Evolutionary conservation across 441 rosid species (phyloP), one percentile per base, ranked within the genome.

Genomic region (Caryocar brasiliense): DNA sequence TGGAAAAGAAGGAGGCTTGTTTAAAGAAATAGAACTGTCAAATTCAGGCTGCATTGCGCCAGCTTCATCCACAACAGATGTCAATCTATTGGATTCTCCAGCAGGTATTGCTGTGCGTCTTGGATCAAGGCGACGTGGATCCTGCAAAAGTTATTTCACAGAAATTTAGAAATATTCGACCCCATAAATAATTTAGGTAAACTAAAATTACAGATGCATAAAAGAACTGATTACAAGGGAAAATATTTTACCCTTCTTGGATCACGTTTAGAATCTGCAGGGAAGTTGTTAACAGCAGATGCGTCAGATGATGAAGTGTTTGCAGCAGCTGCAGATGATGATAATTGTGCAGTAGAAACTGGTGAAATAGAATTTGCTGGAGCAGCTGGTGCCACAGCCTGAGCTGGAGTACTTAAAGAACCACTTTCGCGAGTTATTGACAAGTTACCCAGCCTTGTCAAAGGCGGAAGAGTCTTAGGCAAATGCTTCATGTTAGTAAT

Each of bases 51-150:
- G 68, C 41, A 69, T 40, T 32, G 74, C 35, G 62, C 71, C 76
- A 56, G 59, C 23, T 47, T 77, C 90, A 63, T 81, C 91, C 40
- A 61, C 47, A 57, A 56, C 47, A 47, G 86, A 64, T 11, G 58
- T 18, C 27, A 77, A 64, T n/a, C n/a, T n/a, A n/a, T n/a, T n/a
- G 37, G 74, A 53, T 51, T 70, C 61, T 65, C 70, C 93, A 62
- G 44, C 64, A 28, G 82, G 47, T 66, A 81, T 54, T 54, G 71
- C 59, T 58, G 63, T 28, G 56, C 87, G 83, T 40, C 99, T 83
- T 40, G 99, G 99, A 74, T 94, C 99, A 63, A 86, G 62, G 67
- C 96, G 95, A 38, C 99, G 98, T 12, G 96, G 96, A 79, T 94
- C 99, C 98, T 94, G 85, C 62, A 74, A 56, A 61, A 41, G 45